These are phyloP conservation scores for Kuraishia ogatae DNA, from an alignment of 805 yeast genomes.

Conservation along the genomic window DNA sequence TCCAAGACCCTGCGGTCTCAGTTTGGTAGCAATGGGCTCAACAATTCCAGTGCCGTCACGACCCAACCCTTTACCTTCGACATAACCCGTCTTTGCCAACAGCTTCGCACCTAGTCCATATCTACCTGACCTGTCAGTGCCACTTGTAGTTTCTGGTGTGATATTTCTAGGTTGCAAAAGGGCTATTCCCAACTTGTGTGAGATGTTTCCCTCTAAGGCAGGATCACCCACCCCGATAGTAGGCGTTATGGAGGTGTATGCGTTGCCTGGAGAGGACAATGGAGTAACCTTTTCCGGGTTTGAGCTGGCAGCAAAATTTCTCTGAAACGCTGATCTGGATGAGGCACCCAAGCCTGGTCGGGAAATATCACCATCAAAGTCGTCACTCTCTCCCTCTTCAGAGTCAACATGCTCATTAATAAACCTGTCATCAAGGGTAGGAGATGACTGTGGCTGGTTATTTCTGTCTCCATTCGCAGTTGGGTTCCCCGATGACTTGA, in stretches of 20 bases:
- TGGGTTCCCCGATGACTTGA: neutral
- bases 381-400: neutral
- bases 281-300: no score
- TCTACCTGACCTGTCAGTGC: neutral
- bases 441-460: no score
- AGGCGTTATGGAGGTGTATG: neutral
- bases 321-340: neutral
- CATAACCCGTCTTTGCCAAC: conserved; percentile 80
- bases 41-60: conserved; percentile 59
- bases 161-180: neutral
- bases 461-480: neutral
- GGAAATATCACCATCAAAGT: neutral
- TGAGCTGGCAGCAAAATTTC: no score
- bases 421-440: no score
- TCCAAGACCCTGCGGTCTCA: conserved; percentile 63
- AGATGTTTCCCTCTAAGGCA: neutral
- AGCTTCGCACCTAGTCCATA: conserved; percentile 86
- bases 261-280: no score
- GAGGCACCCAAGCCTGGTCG: neutral
- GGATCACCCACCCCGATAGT: neutral
- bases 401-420: no score
- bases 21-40: conserved; percentile 67
- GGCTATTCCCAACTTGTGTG: neutral
- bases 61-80: conserved; percentile 83
- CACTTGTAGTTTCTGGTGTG: neutral